Conservation (phyloP, 2,329 filamentous ascomycete genomes). For the Periconia sp. region DNA sequence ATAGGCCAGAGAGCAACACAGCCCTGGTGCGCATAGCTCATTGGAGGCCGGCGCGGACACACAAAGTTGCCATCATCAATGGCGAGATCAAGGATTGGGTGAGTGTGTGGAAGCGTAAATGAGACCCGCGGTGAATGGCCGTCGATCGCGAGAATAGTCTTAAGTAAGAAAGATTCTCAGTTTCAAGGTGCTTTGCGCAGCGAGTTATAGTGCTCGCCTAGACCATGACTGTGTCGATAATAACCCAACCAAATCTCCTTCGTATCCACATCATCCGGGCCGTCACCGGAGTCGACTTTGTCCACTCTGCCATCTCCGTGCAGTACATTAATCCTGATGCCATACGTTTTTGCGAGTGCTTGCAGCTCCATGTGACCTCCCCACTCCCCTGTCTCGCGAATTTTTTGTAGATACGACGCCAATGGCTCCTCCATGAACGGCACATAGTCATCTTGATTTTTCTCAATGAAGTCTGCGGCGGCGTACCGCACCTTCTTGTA, state of each 20-base stretch:
- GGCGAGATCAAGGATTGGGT: constrained; percentile 59
- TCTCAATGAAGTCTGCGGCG: constrained; percentile 78
- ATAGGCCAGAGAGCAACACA: constrained; percentile 49
- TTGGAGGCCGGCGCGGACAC: constrained; percentile 63
- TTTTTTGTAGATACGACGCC: constrained; percentile 73
- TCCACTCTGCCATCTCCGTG: constrained; percentile 82
- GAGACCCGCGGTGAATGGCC: constrained; percentile 6
- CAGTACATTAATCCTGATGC: constrained; percentile 80
- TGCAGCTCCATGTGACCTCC: constrained; percentile 90
- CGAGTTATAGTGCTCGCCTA: constrained; percentile 98
- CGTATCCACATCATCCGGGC: constrained; percentile 48
- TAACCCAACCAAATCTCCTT: constrained; percentile 89
- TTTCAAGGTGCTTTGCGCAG: constrained; percentile 56
- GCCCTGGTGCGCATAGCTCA: constrained; percentile 56
- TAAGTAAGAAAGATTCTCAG: background rate
- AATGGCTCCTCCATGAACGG: constrained; percentile 87
- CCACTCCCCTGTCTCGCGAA: constrained; percentile 91
- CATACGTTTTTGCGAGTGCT: constrained; percentile 82
- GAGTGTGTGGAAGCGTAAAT: constrained; percentile 54
- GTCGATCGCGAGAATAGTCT: background rate
- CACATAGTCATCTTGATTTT: constrained; percentile 79
- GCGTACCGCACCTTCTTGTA: constrained; percentile 73
- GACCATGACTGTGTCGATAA: constrained; percentile 89
- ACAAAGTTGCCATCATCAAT: constrained; percentile 52
- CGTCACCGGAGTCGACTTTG: constrained; percentile 66